Base-by-base conservation (phyloP, 805 yeast genomes). In the Suhomyces kilbournensis region DNA sequence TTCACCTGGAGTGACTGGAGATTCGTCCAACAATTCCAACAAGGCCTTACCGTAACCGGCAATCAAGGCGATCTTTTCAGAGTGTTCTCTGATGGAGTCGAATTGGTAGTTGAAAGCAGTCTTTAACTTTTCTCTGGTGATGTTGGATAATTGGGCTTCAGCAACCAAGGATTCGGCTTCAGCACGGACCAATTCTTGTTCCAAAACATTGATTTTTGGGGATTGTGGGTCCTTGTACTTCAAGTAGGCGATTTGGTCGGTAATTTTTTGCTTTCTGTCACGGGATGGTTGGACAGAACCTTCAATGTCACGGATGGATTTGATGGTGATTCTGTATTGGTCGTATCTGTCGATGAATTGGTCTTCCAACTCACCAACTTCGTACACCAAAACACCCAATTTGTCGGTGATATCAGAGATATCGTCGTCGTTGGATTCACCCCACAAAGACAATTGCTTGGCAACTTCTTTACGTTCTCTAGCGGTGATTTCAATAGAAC, bases 121-220 rank as follows among this genome's bases (percentile, higher is more conserved):
- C 86, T 94, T 94, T 71, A 93, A 81, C 80, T 92, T 92, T 78
- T 92, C 97, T 76, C 99, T 89, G 65, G 98, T 93, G 76, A 94
- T 93, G 80, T 93, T 93, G 58, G 97, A 90, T 70, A 93, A 84
- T 80, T 93, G 99, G 54, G 98, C 98, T 80, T 93, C 99, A 55
- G 99, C 99, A 65, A 93, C 99, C 64, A 93, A 84, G 48, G 97
- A 90, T 79, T 94, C 98, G 60, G 98, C 98, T 81, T 93, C 99
- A 49, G 98, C 97, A 76, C 99, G 86, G 61, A 94, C 98, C 71
- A 94, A 83, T 78, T 94, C 98, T 79, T 94, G 98, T 81, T 93
- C 99, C 72, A 93, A 84, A 51, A 92, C 93, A 60, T 89, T 85
- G 61, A 93, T 88, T 81, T 93, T 93, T 72, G 97, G 96, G 51